Evolutionary conservation across 305 asterid species (phyloP).

Genomic region (Ajuga reptans): DNA sequence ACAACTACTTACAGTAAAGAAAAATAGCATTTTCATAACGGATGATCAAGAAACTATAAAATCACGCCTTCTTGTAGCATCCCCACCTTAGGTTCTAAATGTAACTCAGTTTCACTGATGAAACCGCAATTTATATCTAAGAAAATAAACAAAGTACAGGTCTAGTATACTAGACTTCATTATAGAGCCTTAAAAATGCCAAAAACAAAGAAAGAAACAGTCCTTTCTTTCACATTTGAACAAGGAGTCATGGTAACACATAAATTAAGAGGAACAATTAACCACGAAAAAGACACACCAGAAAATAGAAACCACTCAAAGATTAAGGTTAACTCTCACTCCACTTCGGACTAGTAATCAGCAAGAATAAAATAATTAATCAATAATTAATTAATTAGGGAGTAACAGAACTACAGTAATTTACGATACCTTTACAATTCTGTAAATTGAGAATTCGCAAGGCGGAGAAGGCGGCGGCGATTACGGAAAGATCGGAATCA

Average conservation of each 20-base stretch:
- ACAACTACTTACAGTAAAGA: background rate
- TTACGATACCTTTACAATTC: slow-evolving; percentile 56
- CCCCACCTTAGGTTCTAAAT: background rate
- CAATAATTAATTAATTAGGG: background rate
- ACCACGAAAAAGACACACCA: background rate
- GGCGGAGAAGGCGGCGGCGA: slow-evolving; percentile 55
- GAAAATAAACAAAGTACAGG: background rate
- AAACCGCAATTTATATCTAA: background rate
- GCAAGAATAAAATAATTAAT: background rate
- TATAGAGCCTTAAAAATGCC: background rate
- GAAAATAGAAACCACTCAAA: background rate
- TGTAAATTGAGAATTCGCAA: slow-evolving; percentile 46
- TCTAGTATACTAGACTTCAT: background rate
- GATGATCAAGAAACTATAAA: background rate
- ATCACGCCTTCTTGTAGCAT: background rate
- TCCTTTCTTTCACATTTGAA: background rate
- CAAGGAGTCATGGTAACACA: background rate
- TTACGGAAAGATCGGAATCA: slow-evolving; percentile 68
- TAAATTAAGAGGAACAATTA: background rate
- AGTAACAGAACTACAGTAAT: background rate
- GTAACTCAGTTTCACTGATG: background rate
- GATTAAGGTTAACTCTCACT: background rate
- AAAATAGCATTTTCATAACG: background rate
- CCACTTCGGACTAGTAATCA: background rate
- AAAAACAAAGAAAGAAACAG: background rate